These are phyloP conservation scores for Globisporangium splendens DNA, from an alignment of 352 stramenopile species.

Conservation along the genomic window DNA sequence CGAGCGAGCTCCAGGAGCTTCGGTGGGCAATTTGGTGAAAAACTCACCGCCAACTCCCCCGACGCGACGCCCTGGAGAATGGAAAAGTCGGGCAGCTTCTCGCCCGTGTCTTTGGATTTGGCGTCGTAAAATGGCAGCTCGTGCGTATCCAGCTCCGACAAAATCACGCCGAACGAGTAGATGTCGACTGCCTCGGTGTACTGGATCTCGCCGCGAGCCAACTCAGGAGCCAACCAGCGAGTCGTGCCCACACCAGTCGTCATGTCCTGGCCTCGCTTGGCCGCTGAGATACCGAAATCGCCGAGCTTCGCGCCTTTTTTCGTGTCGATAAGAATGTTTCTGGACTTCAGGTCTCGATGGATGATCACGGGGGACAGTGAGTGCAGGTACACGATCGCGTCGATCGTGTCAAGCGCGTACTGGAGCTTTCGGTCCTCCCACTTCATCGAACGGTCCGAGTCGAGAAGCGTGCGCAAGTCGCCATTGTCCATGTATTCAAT, in stretches of 20 bases:
- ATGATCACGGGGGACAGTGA: constrained; percentile 61
- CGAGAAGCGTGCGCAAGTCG: constrained; percentile 53
- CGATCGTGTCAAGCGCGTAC: constrained; percentile 59
- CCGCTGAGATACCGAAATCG: constrained; percentile 64
- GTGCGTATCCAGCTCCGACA: constrained; percentile 70
- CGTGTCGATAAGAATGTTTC: constrained; percentile 62
- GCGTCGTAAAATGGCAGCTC: constrained; percentile 57
- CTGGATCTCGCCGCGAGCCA: constrained; percentile 49
- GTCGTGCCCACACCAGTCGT: constrained; percentile 58
- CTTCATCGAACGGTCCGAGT: constrained; percentile 23
- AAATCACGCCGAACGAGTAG: constrained; percentile 65
- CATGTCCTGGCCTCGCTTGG: constrained; percentile 55
- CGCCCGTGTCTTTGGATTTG: constrained; percentile 17
- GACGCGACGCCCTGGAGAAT: constrained; percentile 55
- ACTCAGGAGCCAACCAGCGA: constrained; percentile 61
- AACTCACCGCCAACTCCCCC: constrained; percentile 32
- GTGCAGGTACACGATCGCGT: constrained; percentile 69
- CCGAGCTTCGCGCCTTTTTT: constrained; percentile 61
- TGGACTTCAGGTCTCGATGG: constrained; percentile 70
- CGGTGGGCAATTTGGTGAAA: constrained; percentile 36
- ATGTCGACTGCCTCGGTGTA: constrained; percentile 70
- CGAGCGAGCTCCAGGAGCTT: constrained; percentile 47
- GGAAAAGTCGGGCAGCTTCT: constrained; percentile 51
- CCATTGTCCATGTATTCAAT: constrained; percentile 71
- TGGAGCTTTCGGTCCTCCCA: constrained; percentile 42